Evolutionary conservation across 441 rosid genomes (phyloP).

Genomic region (Bocquillonia castaneifolia): DNA sequence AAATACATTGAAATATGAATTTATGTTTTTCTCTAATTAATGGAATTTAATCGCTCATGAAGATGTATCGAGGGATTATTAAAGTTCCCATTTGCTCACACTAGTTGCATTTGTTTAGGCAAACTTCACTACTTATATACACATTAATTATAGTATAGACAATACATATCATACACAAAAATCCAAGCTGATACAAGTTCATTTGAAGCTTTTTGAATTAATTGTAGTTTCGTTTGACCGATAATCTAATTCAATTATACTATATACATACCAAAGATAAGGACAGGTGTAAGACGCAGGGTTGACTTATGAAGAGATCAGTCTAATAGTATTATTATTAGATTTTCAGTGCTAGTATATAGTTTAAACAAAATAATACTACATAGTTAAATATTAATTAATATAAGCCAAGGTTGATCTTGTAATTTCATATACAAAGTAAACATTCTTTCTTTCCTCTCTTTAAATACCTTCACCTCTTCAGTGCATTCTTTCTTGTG

Average conservation of each 20-base stretch:
- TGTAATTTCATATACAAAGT: constrained; percentile 29
- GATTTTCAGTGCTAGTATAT: no score
- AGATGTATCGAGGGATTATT: not conserved
- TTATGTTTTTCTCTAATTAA: no score
- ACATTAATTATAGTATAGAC: no score
- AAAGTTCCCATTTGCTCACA: no score
- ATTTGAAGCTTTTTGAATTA: not conserved
- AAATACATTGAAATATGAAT: not conserved
- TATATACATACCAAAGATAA: not conserved
- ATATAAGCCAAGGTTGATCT: constrained; percentile 26
- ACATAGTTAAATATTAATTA: no score
- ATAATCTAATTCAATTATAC: constrained; percentile 2
- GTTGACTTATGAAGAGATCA: constrained; percentile 21
- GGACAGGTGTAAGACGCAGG: constrained; percentile 18
- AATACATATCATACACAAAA: not conserved
- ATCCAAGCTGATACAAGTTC: constrained; percentile 6
- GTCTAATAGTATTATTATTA: not conserved
- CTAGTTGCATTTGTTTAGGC: no score
- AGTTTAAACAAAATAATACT: no score
- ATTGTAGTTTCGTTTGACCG: constrained; percentile 8
- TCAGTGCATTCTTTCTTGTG: constrained; percentile 22
- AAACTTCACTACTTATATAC: no score
- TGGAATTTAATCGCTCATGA: not conserved
- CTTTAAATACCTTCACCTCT: constrained; percentile 25
- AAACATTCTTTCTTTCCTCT: constrained; percentile 28